Conservation (phyloP, 2,329 filamentous ascomycete species). For the Colletotrichum tamarilloi region DNA sequence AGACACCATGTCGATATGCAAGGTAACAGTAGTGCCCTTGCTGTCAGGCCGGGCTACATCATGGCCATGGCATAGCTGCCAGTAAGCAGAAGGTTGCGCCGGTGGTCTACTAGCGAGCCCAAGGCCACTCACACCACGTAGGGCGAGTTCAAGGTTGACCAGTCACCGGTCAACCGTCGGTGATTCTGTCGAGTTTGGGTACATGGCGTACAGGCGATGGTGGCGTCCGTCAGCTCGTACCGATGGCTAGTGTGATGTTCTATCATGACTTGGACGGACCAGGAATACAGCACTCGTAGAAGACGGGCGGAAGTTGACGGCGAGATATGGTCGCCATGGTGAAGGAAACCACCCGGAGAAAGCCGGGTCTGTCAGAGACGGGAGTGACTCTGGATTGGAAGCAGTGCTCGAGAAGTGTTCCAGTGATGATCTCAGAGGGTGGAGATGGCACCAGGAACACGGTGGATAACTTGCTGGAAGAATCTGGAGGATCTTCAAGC, state of each 20-base stretch:
- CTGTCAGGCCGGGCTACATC: constrained; percentile 9
- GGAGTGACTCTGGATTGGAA: background rate
- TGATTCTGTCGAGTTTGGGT: background rate
- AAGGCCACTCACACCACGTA: constrained; percentile 1
- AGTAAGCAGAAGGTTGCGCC: background rate
- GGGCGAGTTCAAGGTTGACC: background rate
- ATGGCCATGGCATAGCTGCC: constrained; percentile 2
- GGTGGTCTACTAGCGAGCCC: background rate
- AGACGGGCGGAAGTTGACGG: background rate
- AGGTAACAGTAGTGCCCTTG: background rate
- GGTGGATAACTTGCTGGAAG: background rate
- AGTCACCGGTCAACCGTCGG: constrained; percentile 14
- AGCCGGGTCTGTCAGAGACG: background rate
- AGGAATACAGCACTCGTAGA: background rate
- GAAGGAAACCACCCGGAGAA: background rate
- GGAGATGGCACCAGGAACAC: background rate
- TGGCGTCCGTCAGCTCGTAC: constrained; percentile 10
- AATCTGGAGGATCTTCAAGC: background rate
- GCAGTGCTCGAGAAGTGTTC: background rate
- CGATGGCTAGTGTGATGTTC: background rate
- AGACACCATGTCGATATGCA: constrained; percentile 1
- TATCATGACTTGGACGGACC: background rate
- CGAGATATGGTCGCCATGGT: background rate
- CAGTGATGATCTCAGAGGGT: constrained; percentile 12
- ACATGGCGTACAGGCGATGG: background rate